phyloP scores from a whole-genome alignment of 176 grass and related monocot genomes.

The Ananas comosus region DNA sequence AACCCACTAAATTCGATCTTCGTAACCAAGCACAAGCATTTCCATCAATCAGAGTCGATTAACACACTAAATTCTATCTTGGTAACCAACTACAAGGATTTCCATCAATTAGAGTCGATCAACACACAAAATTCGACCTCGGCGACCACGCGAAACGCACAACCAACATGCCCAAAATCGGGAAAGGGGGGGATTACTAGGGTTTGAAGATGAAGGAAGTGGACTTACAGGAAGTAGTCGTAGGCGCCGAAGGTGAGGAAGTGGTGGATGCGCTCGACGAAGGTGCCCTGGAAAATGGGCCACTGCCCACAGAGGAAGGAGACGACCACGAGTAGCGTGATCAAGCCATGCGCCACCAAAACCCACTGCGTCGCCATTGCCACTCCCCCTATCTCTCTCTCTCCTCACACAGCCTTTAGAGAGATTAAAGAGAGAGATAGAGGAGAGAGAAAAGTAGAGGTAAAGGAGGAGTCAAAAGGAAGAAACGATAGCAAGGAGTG shows the following conservation, averaged over 20 bases:
- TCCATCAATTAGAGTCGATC: no score
- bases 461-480: no score
- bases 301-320: slow-evolving; percentile 93
- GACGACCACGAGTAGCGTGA: slow-evolving; percentile 76
- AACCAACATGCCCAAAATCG: background rate
- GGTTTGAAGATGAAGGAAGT: slow-evolving; percentile 1
- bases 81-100: no score
- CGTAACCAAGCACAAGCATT: no score
- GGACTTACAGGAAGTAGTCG: slow-evolving; percentile 72
- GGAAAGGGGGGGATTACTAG: background rate
- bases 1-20: no score
- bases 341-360: slow-evolving; percentile 70
- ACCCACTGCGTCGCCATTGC: slow-evolving; percentile 49
- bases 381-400: background rate
- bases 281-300: slow-evolving; percentile 98
- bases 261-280: slow-evolving; percentile 74
- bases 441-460: no score
- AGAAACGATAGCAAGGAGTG: no score
- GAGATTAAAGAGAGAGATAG: background rate
- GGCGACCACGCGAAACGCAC: no score
- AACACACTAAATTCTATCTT: no score
- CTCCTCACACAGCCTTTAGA: background rate
- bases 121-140: no score
- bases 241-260: slow-evolving; percentile 90
- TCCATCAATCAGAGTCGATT: no score